Conservation (phyloP, 2,329 filamentous ascomycete genomes). For the Aspergillus sojae region DNA sequence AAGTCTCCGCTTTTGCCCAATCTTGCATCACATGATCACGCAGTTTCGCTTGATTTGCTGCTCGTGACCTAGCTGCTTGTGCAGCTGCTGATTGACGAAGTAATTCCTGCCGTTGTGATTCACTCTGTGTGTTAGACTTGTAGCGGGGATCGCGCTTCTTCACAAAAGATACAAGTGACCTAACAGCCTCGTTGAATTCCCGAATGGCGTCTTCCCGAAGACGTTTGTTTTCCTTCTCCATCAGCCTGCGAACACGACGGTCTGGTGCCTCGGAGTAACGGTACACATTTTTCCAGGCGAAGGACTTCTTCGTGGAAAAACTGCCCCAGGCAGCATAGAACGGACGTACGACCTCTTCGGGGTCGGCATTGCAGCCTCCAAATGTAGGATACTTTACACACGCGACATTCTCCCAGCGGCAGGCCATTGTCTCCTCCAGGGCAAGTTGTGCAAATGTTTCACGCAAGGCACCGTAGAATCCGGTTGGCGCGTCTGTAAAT, state of each 20-base stretch:
- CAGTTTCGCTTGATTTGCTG: constrained; percentile 76
- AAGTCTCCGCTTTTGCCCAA: constrained; percentile 69
- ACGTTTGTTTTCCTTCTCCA: constrained; percentile 95
- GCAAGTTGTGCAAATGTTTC: constrained; percentile 80
- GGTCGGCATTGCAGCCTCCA: constrained; percentile 72
- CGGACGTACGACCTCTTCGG: constrained; percentile 72
- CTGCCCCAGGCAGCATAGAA: constrained; percentile 83
- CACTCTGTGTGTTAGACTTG: constrained; percentile 72
- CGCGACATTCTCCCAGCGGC: constrained; percentile 66
- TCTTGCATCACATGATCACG: constrained; percentile 67
- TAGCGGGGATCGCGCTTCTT: constrained; percentile 90
- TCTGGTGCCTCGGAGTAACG: constrained; percentile 84
- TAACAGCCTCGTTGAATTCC: constrained; percentile 91
- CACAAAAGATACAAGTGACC: constrained; percentile 82
- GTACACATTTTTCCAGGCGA: constrained; percentile 87
- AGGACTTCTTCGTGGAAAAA: constrained; percentile 83
- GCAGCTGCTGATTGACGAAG: constrained; percentile 77
- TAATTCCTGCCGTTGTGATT: constrained; percentile 76
- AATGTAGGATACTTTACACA: constrained; percentile 76
- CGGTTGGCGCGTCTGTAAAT: constrained; percentile 76
- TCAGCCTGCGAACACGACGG: constrained; percentile 74
- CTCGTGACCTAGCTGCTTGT: constrained; percentile 80
- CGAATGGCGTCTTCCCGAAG: constrained; percentile 77
- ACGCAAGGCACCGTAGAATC: constrained; percentile 81
- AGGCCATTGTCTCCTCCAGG: constrained; percentile 75